These are phyloP conservation scores for Ustilago sp. DNA, from an alignment of 1,284 basidiomycete species.

Conservation along the genomic window DNA sequence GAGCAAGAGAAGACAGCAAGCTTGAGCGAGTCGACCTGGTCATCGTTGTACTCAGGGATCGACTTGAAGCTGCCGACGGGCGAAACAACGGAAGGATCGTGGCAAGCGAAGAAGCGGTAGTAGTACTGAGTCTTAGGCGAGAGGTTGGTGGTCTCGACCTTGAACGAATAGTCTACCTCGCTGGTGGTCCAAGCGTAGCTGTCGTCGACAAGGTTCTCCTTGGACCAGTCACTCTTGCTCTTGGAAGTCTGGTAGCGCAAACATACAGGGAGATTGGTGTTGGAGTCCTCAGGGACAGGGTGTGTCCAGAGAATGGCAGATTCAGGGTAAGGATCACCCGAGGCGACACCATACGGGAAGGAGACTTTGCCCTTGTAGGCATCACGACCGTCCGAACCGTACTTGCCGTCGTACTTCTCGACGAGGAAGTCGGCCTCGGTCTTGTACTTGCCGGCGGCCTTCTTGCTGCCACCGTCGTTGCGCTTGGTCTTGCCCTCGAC, in stretches of 20 bases:
- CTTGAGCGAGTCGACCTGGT: conserved; percentile 72
- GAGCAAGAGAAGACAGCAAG: conserved; percentile 77
- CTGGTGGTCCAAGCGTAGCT: conserved; percentile 76
- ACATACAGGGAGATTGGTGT: conserved; percentile 74
- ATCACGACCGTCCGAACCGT: conserved; percentile 39
- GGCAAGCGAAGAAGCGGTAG: conserved; percentile 76
- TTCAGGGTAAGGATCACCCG: conserved; percentile 76
- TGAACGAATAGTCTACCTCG: conserved; percentile 76
- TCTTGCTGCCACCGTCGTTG: conserved; percentile 27
- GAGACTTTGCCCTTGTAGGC: conserved; percentile 63
- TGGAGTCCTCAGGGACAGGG: conserved; percentile 42
- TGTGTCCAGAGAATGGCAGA: conserved; percentile 77
- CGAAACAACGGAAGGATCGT: conserved; percentile 51
- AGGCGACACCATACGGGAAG: conserved; percentile 71
- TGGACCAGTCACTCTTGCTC: conserved; percentile 62
- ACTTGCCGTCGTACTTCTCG: conserved; percentile 43
- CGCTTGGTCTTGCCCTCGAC: conserved; percentile 43
- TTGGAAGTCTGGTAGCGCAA: conserved; percentile 73
- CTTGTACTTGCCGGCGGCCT: conserved; percentile 9
- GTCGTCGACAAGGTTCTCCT: conserved; percentile 70
- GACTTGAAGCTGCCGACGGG: conserved; percentile 73
- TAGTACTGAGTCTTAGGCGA: conserved; percentile 75
- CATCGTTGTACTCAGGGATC: conserved; percentile 53
- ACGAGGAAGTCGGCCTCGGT: conserved; percentile 55
- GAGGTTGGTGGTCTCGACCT: conserved; percentile 75